phyloP scores from a whole-genome alignment of 2,329 filamentous ascomycete genomes.

The Penicillium sp. region DNA sequence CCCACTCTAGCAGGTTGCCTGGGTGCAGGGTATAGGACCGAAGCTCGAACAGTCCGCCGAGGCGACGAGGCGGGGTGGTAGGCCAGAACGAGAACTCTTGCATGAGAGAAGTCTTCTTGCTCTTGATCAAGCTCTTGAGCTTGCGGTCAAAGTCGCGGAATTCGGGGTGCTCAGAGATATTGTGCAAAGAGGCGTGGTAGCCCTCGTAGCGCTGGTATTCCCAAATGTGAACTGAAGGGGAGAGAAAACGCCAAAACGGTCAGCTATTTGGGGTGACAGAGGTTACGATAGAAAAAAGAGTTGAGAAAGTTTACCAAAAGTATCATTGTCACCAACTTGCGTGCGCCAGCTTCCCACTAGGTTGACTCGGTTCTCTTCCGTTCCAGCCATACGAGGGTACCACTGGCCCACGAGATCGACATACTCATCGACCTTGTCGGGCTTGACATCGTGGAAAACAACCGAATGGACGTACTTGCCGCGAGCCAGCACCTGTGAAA shows the following conservation, averaged over 20 bases:
- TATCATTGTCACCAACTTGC: slow-evolving; percentile 95
- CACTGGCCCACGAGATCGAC: slow-evolving; percentile 83
- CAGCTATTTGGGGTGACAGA: background rate
- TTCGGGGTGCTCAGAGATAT: slow-evolving; percentile 78
- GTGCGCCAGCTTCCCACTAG: slow-evolving; percentile 97
- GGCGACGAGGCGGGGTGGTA: slow-evolving; percentile 81
- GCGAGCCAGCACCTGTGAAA: slow-evolving; percentile 89
- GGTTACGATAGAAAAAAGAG: background rate
- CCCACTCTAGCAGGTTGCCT: slow-evolving; percentile 95
- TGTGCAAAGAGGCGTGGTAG: slow-evolving; percentile 88
- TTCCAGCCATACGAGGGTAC: slow-evolving; percentile 86
- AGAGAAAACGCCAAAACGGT: background rate
- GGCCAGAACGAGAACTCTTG: slow-evolving; percentile 99
- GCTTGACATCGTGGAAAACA: slow-evolving; percentile 93
- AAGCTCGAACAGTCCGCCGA: slow-evolving; percentile 93
- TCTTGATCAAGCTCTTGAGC: slow-evolving; percentile 79
- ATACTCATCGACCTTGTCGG: slow-evolving; percentile 94
- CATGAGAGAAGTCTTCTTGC: slow-evolving; percentile 90
- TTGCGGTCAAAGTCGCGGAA: slow-evolving; percentile 81
- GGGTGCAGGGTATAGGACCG: slow-evolving; percentile 96
- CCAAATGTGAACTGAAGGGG: slow-evolving; percentile 89
- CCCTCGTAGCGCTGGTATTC: slow-evolving; percentile 97
- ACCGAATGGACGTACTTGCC: slow-evolving; percentile 99
- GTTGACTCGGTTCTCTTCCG: slow-evolving; percentile 89
- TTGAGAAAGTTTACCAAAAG: slow-evolving; percentile 68